phyloP scores from a whole-genome alignment of 2,329 filamentous ascomycete species.

The Scopulariopsis brevicaulis region DNA sequence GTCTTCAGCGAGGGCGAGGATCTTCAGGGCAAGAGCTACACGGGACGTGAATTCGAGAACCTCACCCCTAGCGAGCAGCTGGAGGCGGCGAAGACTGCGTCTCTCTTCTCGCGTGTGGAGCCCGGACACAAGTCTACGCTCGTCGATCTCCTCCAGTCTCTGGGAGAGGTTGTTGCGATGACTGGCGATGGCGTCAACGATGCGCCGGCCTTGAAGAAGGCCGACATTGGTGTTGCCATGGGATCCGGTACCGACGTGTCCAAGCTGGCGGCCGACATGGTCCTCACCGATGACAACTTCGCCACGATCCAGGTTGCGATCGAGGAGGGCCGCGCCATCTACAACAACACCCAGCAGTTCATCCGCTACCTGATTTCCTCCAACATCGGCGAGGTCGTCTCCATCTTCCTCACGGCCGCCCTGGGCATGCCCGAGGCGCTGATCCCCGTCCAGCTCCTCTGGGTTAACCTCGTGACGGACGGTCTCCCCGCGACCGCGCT shows the following conservation, averaged over 20 bases:
- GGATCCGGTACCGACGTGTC: conserved; percentile 95
- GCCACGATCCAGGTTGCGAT: conserved; percentile 94
- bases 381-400: conserved; percentile 98
- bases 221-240: conserved; percentile 98
- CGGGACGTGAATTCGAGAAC: conserved; percentile 87
- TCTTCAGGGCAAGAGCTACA: conserved; percentile 84
- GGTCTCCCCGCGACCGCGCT: conserved; percentile 92
- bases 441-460: conserved; percentile 92
- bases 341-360: conserved; percentile 99
- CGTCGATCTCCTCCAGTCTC: conserved; percentile 87
- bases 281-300: conserved; percentile 97
- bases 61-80: conserved; percentile 70
- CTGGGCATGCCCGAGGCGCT: conserved; percentile 95
- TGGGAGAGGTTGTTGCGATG: conserved; percentile 95
- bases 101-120: conserved; percentile 91
- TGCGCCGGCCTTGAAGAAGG: conserved; percentile 93
- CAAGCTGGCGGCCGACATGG: conserved; percentile 96
- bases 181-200: conserved; percentile 98
- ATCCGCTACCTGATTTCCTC: conserved; percentile 98
- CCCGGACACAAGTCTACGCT: conserved; percentile 95
- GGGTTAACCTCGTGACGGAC: conserved; percentile 98
- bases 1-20: conserved; percentile 78
- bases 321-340: conserved; percentile 94
- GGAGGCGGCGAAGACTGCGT: conserved; percentile 73
- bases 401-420: conserved; percentile 94